Percentiles rank a stretch among this genome's conserved stretches.
phyloP scores from a whole-genome alignment of 2,329 filamentous ascomycete genomes.

The Aureobasidium sp. region DNA sequence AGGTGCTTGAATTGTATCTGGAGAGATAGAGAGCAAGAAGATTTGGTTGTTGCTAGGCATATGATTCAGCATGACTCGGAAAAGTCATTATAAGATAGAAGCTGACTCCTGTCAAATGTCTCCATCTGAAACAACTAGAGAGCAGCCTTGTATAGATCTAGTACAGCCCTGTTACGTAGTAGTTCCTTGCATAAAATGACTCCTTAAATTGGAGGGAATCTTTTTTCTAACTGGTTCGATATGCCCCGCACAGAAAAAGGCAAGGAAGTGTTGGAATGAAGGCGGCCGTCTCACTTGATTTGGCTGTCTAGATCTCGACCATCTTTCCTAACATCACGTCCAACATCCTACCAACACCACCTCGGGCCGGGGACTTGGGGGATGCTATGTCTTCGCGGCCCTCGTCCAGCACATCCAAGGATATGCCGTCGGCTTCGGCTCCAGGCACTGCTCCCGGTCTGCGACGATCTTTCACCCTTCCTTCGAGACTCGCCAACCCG shows the following conservation, averaged over 20 bases:
- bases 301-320: background rate
- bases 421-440: conserved; percentile 17
- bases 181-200: conserved; percentile 2
- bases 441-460: conserved; percentile 12
- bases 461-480: conserved; percentile 41
- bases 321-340: background rate
- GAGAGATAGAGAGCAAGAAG: background rate
- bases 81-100: background rate
- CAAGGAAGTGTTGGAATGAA: background rate
- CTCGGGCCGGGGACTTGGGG: background rate
- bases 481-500: conserved; percentile 29
- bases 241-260: background rate
- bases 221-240: background rate
- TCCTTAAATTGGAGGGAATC: conserved; percentile 1
- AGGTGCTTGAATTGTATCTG: background rate
- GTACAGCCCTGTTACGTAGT: background rate
- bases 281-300: background rate
- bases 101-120: background rate
- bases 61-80: background rate
- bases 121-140: conserved; percentile 1
- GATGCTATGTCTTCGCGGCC: conserved; percentile 10
- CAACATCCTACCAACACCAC: background rate
- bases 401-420: conserved; percentile 19
- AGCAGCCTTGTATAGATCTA: background rate
- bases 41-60: background rate